Base-by-base conservation (phyloP, 176 grass and related monocot genomes). In the Dactylis glomerata region DNA sequence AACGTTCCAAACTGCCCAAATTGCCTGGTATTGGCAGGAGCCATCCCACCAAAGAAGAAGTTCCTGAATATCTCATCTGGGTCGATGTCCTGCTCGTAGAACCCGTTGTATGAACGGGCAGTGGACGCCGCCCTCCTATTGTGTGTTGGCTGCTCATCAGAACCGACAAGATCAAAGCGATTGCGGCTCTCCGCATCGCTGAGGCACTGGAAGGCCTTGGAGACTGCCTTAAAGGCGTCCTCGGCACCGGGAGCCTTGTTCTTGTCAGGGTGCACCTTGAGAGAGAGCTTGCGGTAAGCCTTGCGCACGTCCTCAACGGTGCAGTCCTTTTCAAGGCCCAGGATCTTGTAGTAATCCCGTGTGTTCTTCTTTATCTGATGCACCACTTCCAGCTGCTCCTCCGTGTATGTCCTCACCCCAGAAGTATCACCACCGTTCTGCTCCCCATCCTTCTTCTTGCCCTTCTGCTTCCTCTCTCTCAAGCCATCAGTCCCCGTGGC, bases 241-340 rank as follows among this genome's bases (percentile, higher is more conserved):
- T 99, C 97, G 0, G 97, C 90, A 0, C 97, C 97, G 0, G 93
- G 96, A 1, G 91, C 96, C 40, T 99, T 92, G 84, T 99, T 99
- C 75, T 99, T 99, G 70, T 99, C 96, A 0, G 96, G 96, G 76
- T 99, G 96, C 69, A 99, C 96, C 88, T 99, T 99, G 50, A 99
- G 86, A 2, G 96, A 99, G 33, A 99, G 86, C 86, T 99, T 99
- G 47, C 96, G 91, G 57, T 99, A 99, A 49, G 93, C 93, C 86
- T 94, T 99, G 68, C 93, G 92, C 77, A 99, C 93, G 15, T 99
- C 96, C 81, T 99, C 96, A 0, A 99, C 93, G 0, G 86, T 91
- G 88, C 96, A 96, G 22, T 86, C 90, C 77, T 92, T 96, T 8
- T 96, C 89, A 7, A 99, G 49, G 16, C 90, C 91, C 0, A 99